Evolutionary conservation across 257 asterid species (phyloP).

Genomic region (Nicotiana tabacum): DNA sequence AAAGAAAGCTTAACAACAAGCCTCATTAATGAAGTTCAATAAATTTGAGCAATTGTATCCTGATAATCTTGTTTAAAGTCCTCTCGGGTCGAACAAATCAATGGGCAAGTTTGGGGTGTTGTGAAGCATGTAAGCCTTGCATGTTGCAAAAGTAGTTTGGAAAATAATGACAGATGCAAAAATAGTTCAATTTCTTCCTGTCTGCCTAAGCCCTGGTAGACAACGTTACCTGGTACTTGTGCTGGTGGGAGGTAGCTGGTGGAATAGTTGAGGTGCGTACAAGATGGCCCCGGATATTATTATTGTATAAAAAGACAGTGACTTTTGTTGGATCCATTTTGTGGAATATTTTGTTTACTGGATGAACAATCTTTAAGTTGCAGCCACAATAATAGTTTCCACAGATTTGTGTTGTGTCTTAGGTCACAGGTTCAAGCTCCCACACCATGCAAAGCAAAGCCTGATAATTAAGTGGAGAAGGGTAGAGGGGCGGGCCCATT

Average conservation of each 20-base stretch:
- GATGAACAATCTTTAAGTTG: not conserved
- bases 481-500: too few species aligned
- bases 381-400: not conserved
- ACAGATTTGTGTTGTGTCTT: not conserved
- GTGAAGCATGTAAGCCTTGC: not conserved
- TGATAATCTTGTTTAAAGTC: not conserved
- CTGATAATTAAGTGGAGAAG: too few species aligned
- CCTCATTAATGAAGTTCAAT: not conserved
- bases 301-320: not conserved
- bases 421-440: too few species aligned
- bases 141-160: not conserved
- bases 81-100: not conserved
- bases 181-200: not conserved
- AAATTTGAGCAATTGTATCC: not conserved
- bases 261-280: not conserved
- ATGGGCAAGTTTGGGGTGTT: not conserved
- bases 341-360: not conserved
- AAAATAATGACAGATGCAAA: not conserved
- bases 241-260: not conserved
- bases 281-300: not conserved
- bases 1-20: not conserved
- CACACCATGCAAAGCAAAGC: too few species aligned
- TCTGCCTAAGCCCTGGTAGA: not conserved
- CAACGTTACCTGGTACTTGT: not conserved
- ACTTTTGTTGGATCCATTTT: not conserved